Base-by-base conservation (phyloP, 768 basidiomycete genomes). In the Leccinellum luteum region DNA sequence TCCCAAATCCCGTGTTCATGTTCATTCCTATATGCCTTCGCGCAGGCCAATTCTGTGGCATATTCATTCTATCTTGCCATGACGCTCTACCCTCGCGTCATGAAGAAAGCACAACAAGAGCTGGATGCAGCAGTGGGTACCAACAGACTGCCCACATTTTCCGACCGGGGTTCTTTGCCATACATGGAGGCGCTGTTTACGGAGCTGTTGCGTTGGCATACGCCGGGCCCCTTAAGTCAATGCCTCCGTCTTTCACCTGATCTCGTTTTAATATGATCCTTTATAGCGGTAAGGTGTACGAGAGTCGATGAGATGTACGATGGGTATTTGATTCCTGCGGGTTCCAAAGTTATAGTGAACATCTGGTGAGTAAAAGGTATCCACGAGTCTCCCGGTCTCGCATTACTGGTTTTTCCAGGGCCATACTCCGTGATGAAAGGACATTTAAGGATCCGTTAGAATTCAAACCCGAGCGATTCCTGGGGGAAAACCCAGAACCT, bases 181-280 rank as follows among this genome's bases (percentile, higher is more conserved):
- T 73, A 73, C 59, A 12, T 73, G n/a, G 65, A 65, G 45, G 69
- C 63, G 1, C 7, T 69, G 25, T 56, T 68, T 30, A 66, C 65
- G n/a, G 71, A 73, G 50, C 53, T 67, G 28, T 51, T 63, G 21
- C 61, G 64, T 12, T 69, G 68, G 68, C 60, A 66, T 15, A 14
- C 59, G 5, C 55, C 65, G 17, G 57, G 23, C 25, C 66, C 66
- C 0, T 41, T 68, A 19, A 61, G 56, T 60, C 23, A 30, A 49
- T 44, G 5, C 2, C 6, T 19, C 17, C 41, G 2, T n/a, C n/a
- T n/a, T 27, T 14, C 6, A 19, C 6, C 13, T 1, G 3, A 7
- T 49, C 10, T 8, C 3, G 8, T 14, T 21, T 9, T 6, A 19
- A 27, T 6, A 2, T 2, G 15, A 25, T 5, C 38, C 5, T 48